Percentiles rank a stretch among this genome's conserved stretches.
Evolutionary conservation across 192 early-diverging fungal genomes (phyloP).

Genomic region (Backusella liffmaniae): DNA sequence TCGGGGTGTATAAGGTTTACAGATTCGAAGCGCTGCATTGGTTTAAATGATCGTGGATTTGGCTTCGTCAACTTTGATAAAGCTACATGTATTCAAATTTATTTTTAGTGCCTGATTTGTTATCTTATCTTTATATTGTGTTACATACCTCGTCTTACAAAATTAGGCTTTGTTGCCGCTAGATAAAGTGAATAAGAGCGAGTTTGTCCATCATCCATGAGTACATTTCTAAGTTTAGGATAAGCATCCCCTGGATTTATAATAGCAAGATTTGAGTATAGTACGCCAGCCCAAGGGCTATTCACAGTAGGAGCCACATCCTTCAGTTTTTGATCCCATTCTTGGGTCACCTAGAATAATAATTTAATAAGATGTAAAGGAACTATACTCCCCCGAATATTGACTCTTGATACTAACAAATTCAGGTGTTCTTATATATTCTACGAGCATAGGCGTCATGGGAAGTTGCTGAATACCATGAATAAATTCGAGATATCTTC

Average conservation of each 20-base stretch:
- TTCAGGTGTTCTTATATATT: conserved; percentile 24
- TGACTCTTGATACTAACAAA: conserved; percentile 25
- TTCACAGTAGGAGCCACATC: not conserved
- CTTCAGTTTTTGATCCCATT: conserved; percentile 34
- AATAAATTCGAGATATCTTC: conserved; percentile 36
- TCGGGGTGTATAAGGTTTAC: not conserved
- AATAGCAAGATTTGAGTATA: conserved; percentile 32
- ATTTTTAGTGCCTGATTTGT: not conserved
- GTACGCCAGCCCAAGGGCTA: conserved; percentile 32
- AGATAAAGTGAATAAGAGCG: conserved; percentile 36
- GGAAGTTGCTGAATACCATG: conserved; percentile 44
- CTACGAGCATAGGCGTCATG: conserved; percentile 37
- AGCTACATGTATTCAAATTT: not conserved
- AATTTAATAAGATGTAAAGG: not conserved
- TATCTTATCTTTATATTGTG: not conserved
- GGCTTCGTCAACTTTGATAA: not conserved
- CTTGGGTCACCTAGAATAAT: conserved; percentile 30
- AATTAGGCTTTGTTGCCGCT: conserved; percentile 30
- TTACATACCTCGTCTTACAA: conserved; percentile 16
- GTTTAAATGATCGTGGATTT: not conserved
- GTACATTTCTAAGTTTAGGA: conserved; percentile 17
- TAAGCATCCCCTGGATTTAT: conserved; percentile 35
- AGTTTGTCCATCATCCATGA: conserved; percentile 38
- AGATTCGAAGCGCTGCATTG: not conserved
- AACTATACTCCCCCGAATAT: not conserved